These are phyloP conservation scores for Fusarium austroafricanum DNA, from an alignment of 2,329 filamentous ascomycete species.

Conservation along the genomic window DNA sequence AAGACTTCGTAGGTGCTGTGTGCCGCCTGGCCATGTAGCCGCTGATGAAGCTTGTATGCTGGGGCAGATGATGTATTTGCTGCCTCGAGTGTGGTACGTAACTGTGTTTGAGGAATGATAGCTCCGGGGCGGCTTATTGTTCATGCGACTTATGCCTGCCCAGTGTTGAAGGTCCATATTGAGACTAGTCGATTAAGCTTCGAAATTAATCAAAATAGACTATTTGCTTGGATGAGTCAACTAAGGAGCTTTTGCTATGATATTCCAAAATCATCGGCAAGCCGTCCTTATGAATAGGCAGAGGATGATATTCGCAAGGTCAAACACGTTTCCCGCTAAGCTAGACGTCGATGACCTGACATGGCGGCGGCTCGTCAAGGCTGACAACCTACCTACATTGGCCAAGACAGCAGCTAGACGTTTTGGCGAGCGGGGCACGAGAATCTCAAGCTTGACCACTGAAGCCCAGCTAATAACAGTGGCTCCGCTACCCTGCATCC, in stretches of 20 bases:
- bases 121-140: slow-evolving; percentile 44
- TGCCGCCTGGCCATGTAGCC: slow-evolving; percentile 14
- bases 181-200: slow-evolving; percentile 16
- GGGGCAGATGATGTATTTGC: slow-evolving; percentile 38
- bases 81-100: slow-evolving; percentile 31
- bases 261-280: not conserved
- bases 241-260: not conserved
- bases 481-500: slow-evolving; percentile 36
- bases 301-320: not conserved
- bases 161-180: not conserved
- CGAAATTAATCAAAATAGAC: slow-evolving; percentile 1
- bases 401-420: slow-evolving; percentile 3
- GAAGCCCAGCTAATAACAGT: slow-evolving; percentile 15
- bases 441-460: slow-evolving; percentile 18
- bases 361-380: not conserved
- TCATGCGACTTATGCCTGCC: slow-evolving; percentile 40
- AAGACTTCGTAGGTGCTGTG: slow-evolving; percentile 8
- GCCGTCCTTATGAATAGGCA: not conserved
- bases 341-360: not conserved
- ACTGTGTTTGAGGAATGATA: slow-evolving; percentile 27
- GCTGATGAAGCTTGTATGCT: slow-evolving; percentile 22
- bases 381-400: not conserved
- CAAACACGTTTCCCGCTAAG: not conserved
- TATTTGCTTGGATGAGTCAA: not conserved
- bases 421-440: slow-evolving; percentile 29